phyloP scores from a whole-genome alignment of 352 stramenopile genomes.

The Globisporangium heterothallicum region DNA sequence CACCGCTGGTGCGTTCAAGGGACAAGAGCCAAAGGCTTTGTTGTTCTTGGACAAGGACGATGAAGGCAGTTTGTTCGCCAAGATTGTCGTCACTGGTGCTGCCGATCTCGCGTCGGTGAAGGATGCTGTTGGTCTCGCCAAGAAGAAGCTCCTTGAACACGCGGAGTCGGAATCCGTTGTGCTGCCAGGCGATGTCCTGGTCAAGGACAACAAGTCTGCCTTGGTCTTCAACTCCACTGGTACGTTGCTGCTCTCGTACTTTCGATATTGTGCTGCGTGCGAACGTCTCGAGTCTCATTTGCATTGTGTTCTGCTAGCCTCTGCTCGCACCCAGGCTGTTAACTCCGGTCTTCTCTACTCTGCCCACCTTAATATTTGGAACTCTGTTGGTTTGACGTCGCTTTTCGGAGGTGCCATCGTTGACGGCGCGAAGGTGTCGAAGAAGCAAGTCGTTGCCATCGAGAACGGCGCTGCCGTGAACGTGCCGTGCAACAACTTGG shows the following conservation, averaged over 20 bases:
- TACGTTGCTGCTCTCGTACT: slow-evolving; percentile 15
- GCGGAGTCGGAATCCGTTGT: slow-evolving; percentile 49
- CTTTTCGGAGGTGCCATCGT: slow-evolving; percentile 67
- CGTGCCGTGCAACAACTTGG: slow-evolving; percentile 76
- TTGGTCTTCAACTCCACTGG: slow-evolving; percentile 66
- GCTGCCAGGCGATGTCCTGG: slow-evolving; percentile 44
- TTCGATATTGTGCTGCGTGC: no score
- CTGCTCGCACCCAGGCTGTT: slow-evolving; percentile 50
- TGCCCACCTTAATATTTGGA: slow-evolving; percentile 72
- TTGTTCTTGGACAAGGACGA: slow-evolving; percentile 66
- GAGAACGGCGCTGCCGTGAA: slow-evolving; percentile 49
- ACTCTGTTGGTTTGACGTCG: slow-evolving; percentile 53
- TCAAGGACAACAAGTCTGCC: slow-evolving; percentile 59
- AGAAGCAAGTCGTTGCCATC: slow-evolving; percentile 51
- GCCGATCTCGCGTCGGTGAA: slow-evolving; percentile 49
- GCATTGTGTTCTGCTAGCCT: slow-evolving; percentile 14
- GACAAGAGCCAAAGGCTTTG: slow-evolving; percentile 45
- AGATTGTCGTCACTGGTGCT: slow-evolving; percentile 62
- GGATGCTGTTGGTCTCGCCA: slow-evolving; percentile 52
- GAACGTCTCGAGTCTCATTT: neutral
- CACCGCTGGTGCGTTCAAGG: slow-evolving; percentile 54
- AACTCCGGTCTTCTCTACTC: slow-evolving; percentile 61
- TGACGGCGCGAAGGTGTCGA: slow-evolving; percentile 40
- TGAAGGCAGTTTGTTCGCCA: slow-evolving; percentile 51
- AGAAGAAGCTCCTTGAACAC: slow-evolving; percentile 66